Conservation (phyloP, 192 early-diverging fungal genomes). For the Linnemannia exigua region DNA sequence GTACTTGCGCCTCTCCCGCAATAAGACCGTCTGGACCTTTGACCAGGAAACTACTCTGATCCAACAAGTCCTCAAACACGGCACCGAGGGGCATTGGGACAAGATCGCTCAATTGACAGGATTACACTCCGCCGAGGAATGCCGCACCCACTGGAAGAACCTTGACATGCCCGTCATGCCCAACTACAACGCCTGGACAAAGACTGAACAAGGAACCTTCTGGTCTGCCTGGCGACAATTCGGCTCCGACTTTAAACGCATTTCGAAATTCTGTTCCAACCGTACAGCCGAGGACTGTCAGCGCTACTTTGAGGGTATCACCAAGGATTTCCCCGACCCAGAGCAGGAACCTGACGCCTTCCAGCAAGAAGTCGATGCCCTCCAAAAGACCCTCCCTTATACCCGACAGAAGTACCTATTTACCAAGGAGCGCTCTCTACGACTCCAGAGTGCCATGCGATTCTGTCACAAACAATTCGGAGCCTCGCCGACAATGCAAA, state of each 20-base stretch:
- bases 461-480: not conserved
- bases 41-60: slow-evolving; percentile 39
- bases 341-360: slow-evolving; percentile 8
- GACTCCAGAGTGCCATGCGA: slow-evolving; percentile 19
- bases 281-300: slow-evolving; percentile 35
- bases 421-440: slow-evolving; percentile 32
- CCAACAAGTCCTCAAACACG: slow-evolving; percentile 38
- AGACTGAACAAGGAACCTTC: slow-evolving; percentile 25
- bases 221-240: slow-evolving; percentile 32
- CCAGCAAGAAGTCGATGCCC: not conserved
- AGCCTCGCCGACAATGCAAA: not conserved
- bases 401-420: slow-evolving; percentile 23
- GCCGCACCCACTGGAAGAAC: slow-evolving; percentile 38
- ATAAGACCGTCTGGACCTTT: slow-evolving; percentile 20
- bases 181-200: not conserved
- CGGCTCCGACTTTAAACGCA: slow-evolving; percentile 31
- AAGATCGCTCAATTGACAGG: slow-evolving; percentile 16
- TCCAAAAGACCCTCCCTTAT: slow-evolving; percentile 12
- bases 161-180: slow-evolving; percentile 37
- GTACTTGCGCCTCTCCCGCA: slow-evolving; percentile 16
- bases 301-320: slow-evolving; percentile 20
- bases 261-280: slow-evolving; percentile 10
- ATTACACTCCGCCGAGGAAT: slow-evolving; percentile 23
- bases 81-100: slow-evolving; percentile 24
- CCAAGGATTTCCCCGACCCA: slow-evolving; percentile 17